Base-by-base conservation (phyloP, 441 rosid species). In the Manihot esculenta region DNA sequence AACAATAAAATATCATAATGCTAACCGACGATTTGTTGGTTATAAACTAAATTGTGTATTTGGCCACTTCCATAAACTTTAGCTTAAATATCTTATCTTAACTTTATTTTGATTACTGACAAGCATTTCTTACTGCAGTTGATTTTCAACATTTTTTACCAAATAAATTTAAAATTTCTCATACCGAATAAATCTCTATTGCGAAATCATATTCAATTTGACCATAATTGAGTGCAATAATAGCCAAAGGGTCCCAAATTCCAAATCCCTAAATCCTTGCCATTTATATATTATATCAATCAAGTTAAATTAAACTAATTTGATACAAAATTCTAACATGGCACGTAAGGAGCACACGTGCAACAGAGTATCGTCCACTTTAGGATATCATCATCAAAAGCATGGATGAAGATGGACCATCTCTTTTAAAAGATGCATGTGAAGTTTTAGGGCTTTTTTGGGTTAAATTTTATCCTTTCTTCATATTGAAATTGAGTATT, bases 301-400 rank as follows among this genome's bases (percentile, higher is more conserved):
- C 62, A 59, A 71, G 70, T 45, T 42, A 42, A 54, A 26, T 21
- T 21, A 23, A 30, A 64, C 70, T n/a, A 64, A 59, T 57, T 30
- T 68, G 74, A 57, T 72, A 1, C 75, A 77, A 49, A 61, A 74
- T 72, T 72, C 82, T 69, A 57, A 66, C 45, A 48, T 53, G 55
- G 73, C 80, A 74, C 66, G 81, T 69, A 73, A 42, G 69, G 42
- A 69, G 51, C 76, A 72, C 88, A 84, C 84, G 85, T 82, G 84
- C 77, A 65, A 35, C 45, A 17, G 66, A 48, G 38, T 5, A 2
- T 68, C 54, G 41, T 41, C 33, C 1, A 53, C 77, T 72, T 63
- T 72, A 44, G 66, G 33, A 38, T 72, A 24, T 54, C 58, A 54
- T 35, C 7, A 54, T 64, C 23, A 65, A 75, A 70, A 50, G 38